These are phyloP conservation scores for Diplodia seriata DNA, from an alignment of 2,329 filamentous ascomycete genomes.

Conservation along the genomic window DNA sequence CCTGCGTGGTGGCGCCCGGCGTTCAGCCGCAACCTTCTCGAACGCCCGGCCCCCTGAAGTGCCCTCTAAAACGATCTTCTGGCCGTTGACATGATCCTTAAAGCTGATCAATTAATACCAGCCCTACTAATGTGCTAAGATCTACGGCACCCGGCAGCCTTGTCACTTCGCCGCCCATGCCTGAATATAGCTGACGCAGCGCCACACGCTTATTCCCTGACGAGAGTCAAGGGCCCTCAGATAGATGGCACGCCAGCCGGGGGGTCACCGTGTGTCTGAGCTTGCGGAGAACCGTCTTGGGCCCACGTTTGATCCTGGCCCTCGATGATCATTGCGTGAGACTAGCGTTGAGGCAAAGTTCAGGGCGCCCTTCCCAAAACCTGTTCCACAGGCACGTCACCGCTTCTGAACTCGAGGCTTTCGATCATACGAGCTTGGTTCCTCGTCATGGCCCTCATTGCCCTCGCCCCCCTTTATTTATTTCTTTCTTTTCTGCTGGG, in stretches of 20 bases:
- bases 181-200: conserved; percentile 27
- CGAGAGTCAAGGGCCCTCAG: conserved; percentile 6
- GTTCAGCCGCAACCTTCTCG: conserved; percentile 19
- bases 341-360: conserved; percentile 17
- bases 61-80: not conserved
- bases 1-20: not conserved
- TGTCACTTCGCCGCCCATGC: conserved; percentile 11
- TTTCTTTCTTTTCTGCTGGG: not conserved
- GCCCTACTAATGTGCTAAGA: conserved; percentile 26
- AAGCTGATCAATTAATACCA: conserved; percentile 20
- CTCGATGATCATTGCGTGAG: not conserved
- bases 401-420: not conserved
- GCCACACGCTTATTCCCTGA: conserved; percentile 26
- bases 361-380: conserved; percentile 16
- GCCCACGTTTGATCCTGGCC: conserved; percentile 4
- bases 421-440: not conserved
- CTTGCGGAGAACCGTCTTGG: not conserved
- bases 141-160: conserved; percentile 18
- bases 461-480: too few relatives aligned
- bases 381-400: not conserved
- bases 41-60: not conserved
- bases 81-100: not conserved
- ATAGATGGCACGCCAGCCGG: conserved; percentile 5
- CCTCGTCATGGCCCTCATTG: not conserved
- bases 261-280: conserved; percentile 6